These are phyloP conservation scores for Solanum paucissectum DNA, from an alignment of 257 asterid species.

Conservation along the genomic window DNA sequence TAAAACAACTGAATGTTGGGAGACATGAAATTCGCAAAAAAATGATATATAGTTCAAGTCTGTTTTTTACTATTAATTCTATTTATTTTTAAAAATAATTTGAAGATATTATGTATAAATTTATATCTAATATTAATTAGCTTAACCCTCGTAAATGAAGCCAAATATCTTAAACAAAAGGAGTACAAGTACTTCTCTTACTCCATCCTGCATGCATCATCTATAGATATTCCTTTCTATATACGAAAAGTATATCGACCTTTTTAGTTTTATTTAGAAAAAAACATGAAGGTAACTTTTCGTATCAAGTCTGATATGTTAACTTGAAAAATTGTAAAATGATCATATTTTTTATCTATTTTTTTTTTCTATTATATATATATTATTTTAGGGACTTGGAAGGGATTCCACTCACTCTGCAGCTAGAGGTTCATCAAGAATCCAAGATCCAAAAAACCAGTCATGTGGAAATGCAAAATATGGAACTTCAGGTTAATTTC, in stretches of 20 bases:
- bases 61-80: too few relatives aligned
- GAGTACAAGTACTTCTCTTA: neutral
- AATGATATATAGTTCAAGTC: too few relatives aligned
- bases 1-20: neutral
- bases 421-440: slow-evolving; percentile 11
- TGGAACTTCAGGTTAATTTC: slow-evolving; percentile 34
- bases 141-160: neutral
- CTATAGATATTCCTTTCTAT: neutral
- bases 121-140: neutral
- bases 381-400: slow-evolving; percentile 32
- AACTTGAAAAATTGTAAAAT: neutral
- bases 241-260: neutral
- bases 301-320: neutral
- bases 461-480: slow-evolving; percentile 8
- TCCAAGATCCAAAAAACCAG: slow-evolving; percentile 6
- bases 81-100: neutral
- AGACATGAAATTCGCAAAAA: neutral
- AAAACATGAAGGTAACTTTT: too few relatives aligned
- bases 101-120: fast-evolving
- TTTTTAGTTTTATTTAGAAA: neutral
- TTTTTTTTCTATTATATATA: too few relatives aligned
- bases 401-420: slow-evolving; percentile 27
- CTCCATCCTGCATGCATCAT: neutral
- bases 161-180: neutral
- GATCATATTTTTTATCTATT: too few relatives aligned